Conservation (phyloP, 495 filamentous ascomycete species). For the Collariella sp. region DNA sequence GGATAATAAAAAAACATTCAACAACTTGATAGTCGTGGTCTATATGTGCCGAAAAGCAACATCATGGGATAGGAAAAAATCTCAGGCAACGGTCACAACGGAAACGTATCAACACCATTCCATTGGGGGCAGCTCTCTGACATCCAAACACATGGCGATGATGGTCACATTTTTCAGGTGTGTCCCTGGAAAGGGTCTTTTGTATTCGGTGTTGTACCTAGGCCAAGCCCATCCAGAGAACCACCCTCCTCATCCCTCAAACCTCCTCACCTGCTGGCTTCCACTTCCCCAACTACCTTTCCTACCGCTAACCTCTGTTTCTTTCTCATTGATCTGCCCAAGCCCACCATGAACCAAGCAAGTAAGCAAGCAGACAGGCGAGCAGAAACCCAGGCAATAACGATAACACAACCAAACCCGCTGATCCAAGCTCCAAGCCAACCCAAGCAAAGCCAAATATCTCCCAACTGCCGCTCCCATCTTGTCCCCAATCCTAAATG, state of each 20-base stretch:
- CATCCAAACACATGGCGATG: too few species aligned
- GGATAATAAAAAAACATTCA: too few species aligned
- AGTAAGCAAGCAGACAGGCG: not conserved
- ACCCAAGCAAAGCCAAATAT: not conserved
- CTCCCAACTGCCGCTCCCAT: not conserved
- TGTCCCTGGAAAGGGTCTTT: not conserved
- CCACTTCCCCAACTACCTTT: too few species aligned
- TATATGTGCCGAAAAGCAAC: too few species aligned
- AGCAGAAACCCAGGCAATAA: not conserved
- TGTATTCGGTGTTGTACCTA: not conserved
- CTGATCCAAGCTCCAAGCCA: not conserved
- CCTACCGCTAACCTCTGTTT: not conserved
- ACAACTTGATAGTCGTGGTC: too few species aligned
- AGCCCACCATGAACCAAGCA: not conserved
- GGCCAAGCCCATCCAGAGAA: too few species aligned
- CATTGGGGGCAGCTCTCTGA: too few species aligned
- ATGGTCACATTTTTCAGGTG: too few species aligned
- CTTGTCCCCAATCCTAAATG: constrained; percentile 1
- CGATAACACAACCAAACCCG: not conserved
- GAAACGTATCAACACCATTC: constrained; percentile 35
- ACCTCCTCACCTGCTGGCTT: not conserved
- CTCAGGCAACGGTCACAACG: constrained; percentile 53
- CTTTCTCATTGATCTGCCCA: not conserved
- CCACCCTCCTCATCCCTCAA: not conserved
- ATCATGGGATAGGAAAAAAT: constrained; percentile 92